Percentiles rank a stretch among this genome's conserved stretches.
Evolutionary conservation across 1,139 yeast species (phyloP).

Genomic region (Geotrichum citri-aurantii): DNA sequence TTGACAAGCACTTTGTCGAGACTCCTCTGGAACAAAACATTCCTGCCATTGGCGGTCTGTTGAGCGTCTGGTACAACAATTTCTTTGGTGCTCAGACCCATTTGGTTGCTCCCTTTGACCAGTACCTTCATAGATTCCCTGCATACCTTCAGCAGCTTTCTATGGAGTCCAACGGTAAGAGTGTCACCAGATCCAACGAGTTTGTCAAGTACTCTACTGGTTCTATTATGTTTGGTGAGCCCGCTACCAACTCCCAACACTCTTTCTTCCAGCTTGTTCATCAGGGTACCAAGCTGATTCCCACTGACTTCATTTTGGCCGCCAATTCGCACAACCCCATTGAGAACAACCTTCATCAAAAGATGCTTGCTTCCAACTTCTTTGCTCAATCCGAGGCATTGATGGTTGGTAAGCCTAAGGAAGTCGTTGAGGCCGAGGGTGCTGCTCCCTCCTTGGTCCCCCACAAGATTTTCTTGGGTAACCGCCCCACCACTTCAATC

Average conservation of each 20-base stretch:
- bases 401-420: slow-evolving; percentile 90
- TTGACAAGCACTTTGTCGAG: slow-evolving; percentile 80
- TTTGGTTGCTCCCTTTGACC: slow-evolving; percentile 96
- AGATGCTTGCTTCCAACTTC: slow-evolving; percentile 96
- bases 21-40: slow-evolving; percentile 88
- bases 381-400: slow-evolving; percentile 98
- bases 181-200: slow-evolving; percentile 85
- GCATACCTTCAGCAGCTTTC: slow-evolving; percentile 97
- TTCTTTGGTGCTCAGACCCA: slow-evolving; percentile 97
- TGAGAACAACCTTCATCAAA: slow-evolving; percentile 88
- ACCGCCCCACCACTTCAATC: slow-evolving; percentile 98
- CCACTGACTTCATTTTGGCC: slow-evolving; percentile 93
- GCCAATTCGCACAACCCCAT: slow-evolving; percentile 98
- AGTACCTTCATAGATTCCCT: slow-evolving; percentile 97
- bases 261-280: slow-evolving; percentile 98
- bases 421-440: slow-evolving; percentile 83
- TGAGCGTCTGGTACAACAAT: slow-evolving; percentile 97
- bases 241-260: slow-evolving; percentile 98
- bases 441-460: slow-evolving; percentile 77
- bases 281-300: slow-evolving; percentile 97
- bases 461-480: slow-evolving; percentile 94
- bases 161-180: slow-evolving; percentile 98
- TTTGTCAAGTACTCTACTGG: slow-evolving; percentile 96
- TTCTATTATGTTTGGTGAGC: slow-evolving; percentile 93
- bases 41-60: slow-evolving; percentile 86